Conservation (phyloP, 1,139 yeast species). For the Geotrichum reessii region DNA sequence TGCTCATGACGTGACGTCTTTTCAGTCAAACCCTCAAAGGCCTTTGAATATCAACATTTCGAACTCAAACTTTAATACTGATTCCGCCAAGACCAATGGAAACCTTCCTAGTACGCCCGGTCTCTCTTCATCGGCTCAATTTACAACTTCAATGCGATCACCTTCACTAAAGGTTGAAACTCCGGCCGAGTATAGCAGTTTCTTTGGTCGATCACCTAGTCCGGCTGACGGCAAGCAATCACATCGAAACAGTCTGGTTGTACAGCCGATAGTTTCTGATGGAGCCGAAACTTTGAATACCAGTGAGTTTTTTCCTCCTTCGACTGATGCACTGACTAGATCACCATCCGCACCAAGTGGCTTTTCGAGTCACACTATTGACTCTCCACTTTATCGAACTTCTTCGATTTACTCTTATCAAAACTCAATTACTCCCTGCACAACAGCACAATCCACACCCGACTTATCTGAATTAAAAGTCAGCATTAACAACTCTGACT, state of each 20-base stretch:
- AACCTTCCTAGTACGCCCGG: neutral
- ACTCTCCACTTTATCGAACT: neutral
- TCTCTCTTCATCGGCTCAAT: neutral
- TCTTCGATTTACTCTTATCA: constrained; percentile 11
- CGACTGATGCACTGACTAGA: neutral
- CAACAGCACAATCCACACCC: constrained; percentile 11
- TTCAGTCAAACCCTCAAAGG: neutral
- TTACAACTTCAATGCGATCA: neutral
- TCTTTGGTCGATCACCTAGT: neutral
- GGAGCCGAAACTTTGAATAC: neutral
- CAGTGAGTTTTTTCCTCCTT: neutral
- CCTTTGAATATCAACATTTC: neutral
- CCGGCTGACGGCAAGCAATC: neutral
- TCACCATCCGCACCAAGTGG: neutral
- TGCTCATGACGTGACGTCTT: neutral
- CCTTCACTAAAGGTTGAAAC: neutral
- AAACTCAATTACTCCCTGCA: constrained; percentile 12
- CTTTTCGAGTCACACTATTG: neutral
- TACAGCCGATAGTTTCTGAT: neutral
- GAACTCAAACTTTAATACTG: neutral
- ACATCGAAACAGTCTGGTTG: neutral
- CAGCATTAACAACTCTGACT: constrained; percentile 12
- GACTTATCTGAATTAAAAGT: constrained; percentile 8
- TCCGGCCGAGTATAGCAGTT: neutral
- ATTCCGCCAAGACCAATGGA: neutral